Conservation (phyloP, 768 basidiomycete species). For the Pluteus cervinus region DNA sequence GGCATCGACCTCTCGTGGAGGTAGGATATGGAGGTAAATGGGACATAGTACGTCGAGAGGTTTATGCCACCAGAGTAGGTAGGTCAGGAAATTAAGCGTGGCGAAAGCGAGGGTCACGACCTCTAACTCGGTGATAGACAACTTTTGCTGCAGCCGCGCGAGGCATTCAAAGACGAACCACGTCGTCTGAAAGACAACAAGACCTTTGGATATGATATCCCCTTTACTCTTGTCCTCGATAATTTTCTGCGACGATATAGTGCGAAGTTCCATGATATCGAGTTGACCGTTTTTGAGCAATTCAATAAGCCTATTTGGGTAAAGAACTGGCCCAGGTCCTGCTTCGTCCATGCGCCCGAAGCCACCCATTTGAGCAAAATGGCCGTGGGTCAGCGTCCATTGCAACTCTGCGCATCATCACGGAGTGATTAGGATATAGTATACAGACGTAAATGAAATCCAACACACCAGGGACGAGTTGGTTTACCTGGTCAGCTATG, state of each 20-base stretch:
- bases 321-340: too few species aligned
- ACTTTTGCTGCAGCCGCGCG: not conserved
- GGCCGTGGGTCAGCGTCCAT: conserved; percentile 18
- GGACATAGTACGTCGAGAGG: not conserved
- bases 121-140: not conserved
- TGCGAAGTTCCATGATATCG: too few species aligned
- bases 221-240: conserved; percentile 9
- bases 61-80: conserved; percentile 2
- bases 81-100: not conserved
- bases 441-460: too few species aligned
- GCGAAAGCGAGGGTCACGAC: not conserved
- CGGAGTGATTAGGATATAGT: too few species aligned
- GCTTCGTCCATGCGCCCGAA: conserved; percentile 13
- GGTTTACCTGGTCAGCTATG: too few species aligned
- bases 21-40: not conserved
- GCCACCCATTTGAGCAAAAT: conserved; percentile 24
- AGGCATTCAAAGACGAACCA: conserved; percentile 1
- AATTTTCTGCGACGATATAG: conserved; percentile 8
- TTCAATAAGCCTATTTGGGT: too few species aligned
- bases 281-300: too few species aligned
- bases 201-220: not conserved
- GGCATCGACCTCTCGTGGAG: not conserved
- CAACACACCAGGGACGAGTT: too few species aligned
- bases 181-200: not conserved
- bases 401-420: too few species aligned